Evolutionary conservation across 768 basidiomycete genomes (phyloP), one percentile per base, ranked within the genome.

Genomic region (Collybia nuda): DNA sequence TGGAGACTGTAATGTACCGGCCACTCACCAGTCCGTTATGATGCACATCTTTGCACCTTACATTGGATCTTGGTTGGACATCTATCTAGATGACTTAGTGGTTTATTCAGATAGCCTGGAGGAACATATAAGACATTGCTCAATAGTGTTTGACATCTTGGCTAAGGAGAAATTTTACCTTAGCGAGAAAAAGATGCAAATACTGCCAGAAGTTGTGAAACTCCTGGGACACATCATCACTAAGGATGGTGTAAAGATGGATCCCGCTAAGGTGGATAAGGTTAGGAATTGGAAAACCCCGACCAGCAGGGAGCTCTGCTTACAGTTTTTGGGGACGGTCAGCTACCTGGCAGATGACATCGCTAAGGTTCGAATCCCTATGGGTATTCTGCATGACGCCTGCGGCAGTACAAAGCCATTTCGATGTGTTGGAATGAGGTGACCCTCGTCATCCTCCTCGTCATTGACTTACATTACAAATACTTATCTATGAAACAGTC

Each of bases 21-120:
- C 44, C 0, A 52, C 45, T 2, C 78, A 68, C 57, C 76, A 78
- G 47, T 53, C 67, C 0, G 42, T 79, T 0, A 77, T 77, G 73
- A 75, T 49, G 8, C 40, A 52, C 14, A 14, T 47, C 62, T 77
- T 1, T 19, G 44, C 51, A 5, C 12, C 38, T 0, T 52, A 41
- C 74, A 73, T 73, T 11, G 57, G 56, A 0, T 22, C 38, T 6
- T 53, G 36, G 14, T 21, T 56, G 42, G 51, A 56, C 19, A 18
- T 74, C 1, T 75, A 75, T 53, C 58, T 76, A 0, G 71, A 77
- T 49, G 67, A 75, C 40, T 71, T 75, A 9, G 50, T 76, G 2
- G 69, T 76, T 15, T 76, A 67, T 54, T 78, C 73, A 0, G 41
- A 74, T 9, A 56, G 63, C 0, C 23, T 69, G 0, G 67, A 68